Evolutionary conservation across 2,329 filamentous ascomycete species (phyloP).

Genomic region (Pezicula rhizophila): DNA sequence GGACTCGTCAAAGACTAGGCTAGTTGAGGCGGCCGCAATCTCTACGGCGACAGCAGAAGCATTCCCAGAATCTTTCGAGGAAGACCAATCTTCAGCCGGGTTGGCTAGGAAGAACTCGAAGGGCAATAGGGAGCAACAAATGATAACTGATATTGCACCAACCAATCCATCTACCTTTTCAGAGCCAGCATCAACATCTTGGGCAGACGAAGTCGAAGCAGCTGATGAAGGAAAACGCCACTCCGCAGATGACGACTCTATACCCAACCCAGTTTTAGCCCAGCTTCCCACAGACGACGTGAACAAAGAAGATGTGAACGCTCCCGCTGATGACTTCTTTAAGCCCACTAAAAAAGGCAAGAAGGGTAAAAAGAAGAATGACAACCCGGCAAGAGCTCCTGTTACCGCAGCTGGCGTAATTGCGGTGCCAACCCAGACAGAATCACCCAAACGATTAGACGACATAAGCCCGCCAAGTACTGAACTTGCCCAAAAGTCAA

Average conservation of each 20-base stretch:
- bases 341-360: conserved; percentile 32
- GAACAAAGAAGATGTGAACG: no score
- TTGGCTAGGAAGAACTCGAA: conserved; percentile 18
- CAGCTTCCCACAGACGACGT: no score
- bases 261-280: no score
- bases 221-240: conserved; percentile 20
- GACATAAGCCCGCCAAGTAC: no score
- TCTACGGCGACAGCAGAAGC: not conserved
- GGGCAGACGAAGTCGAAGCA: conserved; percentile 26
- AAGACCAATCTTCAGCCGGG: conserved; percentile 1
- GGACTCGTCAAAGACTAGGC: not conserved
- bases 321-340: conserved; percentile 12
- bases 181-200: conserved; percentile 17
- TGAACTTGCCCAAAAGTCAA: not conserved
- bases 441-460: conserved; percentile 4
- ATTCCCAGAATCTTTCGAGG: conserved; percentile 1
- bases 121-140: conserved; percentile 27
- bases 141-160: conserved; percentile 10
- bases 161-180: conserved; percentile 6
- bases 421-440: conserved; percentile 4
- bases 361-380: conserved; percentile 30
- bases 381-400: not conserved
- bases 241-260: conserved; percentile 8
- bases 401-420: conserved; percentile 4
- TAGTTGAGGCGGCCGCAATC: not conserved